Base-by-base conservation (phyloP, 139 green algal genomes). In the Tetradesmus obliquus region DNA sequence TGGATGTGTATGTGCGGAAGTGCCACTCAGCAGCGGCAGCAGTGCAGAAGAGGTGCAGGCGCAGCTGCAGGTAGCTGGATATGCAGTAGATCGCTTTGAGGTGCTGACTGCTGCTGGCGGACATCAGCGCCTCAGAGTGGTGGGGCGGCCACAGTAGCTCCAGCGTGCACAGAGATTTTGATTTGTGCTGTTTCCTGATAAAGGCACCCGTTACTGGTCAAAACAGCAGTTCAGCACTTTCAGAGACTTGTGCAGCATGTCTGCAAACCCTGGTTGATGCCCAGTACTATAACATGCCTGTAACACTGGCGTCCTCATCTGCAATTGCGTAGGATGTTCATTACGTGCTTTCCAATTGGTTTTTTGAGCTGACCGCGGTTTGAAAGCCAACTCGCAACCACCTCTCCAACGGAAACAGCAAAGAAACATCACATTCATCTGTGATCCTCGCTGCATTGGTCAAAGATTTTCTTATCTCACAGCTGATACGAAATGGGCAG, bases 1-100 rank as follows among this genome's bases (percentile, higher is more conserved):
- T 24, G 94, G 95, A 0, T 53, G 71, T 55, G 66, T 96, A 66
- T 95, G 91, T 32, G 74, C 90, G 12, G 91, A 96, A 84, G 94
- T 92, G 76, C 71, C 79, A 8, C 45, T 85, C 5, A 15, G 53
- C 22, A 5, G 5, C 15, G 24, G 54, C 9, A 45, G 71, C 24
- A 60, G 71, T 17, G 79, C 32, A 45, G 89, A 81, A 6, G 82
- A 62, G 3, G 86, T 72, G 6, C 3, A 10, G 7, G 17, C 83
- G 82, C 32, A 71, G 32, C 3, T 80, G 76, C 45, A 17, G 5
- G 86, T 57, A 69, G 88, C 71, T 54, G 87, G 87, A 17, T 91
- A 81, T n/a, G 58, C 57, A 80, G 62, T 89, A 7, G 24, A 53
- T 15, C 6, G 74, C 4, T 22, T 82, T 3, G 3, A 82, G 0